These are phyloP conservation scores for Corynascus novoguineensis DNA, from an alignment of 495 filamentous ascomycete genomes.

Conservation along the genomic window DNA sequence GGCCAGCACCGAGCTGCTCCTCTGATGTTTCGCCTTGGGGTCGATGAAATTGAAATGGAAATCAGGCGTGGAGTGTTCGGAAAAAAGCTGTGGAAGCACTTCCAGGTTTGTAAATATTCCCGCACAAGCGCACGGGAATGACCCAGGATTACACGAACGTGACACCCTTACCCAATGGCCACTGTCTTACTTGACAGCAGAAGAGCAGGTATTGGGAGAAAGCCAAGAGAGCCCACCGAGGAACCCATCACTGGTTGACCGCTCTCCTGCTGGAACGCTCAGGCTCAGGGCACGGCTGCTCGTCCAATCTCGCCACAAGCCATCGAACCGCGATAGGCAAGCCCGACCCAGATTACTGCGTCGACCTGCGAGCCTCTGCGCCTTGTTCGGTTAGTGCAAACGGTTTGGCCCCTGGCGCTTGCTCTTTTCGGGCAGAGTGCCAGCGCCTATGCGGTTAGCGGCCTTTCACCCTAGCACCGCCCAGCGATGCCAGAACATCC, in stretches of 20 bases:
- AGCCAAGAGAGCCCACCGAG: background rate
- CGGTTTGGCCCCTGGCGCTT: background rate
- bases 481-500: background rate
- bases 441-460: background rate
- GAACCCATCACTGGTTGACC: slow-evolving; percentile 7
- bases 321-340: slow-evolving; percentile 20
- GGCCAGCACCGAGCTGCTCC: slow-evolving; percentile 6
- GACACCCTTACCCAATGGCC: slow-evolving; percentile 25
- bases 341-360: slow-evolving; percentile 5
- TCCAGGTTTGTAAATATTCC: slow-evolving; percentile 13
- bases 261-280: slow-evolving; percentile 18
- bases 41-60: slow-evolving; percentile 2
- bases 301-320: slow-evolving; percentile 25
- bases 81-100: slow-evolving; percentile 5
- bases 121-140: background rate
- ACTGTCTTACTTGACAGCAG: slow-evolving; percentile 18
- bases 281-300: slow-evolving; percentile 21
- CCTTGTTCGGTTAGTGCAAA: slow-evolving; percentile 18
- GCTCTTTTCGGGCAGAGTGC: background rate
- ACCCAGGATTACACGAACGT: slow-evolving; percentile 1
- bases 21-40: slow-evolving; percentile 14
- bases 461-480: background rate
- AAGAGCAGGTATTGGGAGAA: slow-evolving; percentile 15
- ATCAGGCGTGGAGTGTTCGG: slow-evolving; percentile 2
- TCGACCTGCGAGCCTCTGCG: background rate